These are phyloP conservation scores for Fibroporia radiculosa DNA, from an alignment of 768 basidiomycete genomes.

Conservation along the genomic window DNA sequence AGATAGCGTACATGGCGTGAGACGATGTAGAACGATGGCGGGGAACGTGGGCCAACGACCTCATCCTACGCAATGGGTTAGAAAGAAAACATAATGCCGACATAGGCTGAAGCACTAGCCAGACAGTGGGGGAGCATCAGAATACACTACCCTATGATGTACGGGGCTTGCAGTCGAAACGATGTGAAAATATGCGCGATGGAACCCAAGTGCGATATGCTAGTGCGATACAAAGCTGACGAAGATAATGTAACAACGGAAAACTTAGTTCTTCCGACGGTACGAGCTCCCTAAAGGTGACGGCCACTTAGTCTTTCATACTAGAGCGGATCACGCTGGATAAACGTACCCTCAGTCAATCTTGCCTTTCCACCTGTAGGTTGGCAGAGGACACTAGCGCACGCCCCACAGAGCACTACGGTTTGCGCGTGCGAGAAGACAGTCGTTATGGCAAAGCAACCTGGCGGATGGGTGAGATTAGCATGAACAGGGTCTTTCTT, in stretches of 20 bases:
- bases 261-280: constrained; percentile 81
- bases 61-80: no score
- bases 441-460: constrained; percentile 91
- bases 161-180: no score
- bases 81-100: no score
- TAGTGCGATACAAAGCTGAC: constrained; percentile 13
- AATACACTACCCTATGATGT: no score
- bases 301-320: constrained; percentile 2
- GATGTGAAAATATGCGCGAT: not conserved
- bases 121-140: no score
- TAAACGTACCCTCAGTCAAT: constrained; percentile 84
- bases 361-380: constrained; percentile 98
- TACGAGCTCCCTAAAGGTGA: constrained; percentile 77
- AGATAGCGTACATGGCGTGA: no score
- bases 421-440: constrained; percentile 99
- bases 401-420: constrained; percentile 89
- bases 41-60: no score
- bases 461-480: constrained; percentile 28
- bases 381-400: constrained; percentile 93
- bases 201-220: not conserved
- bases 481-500: not conserved
- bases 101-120: no score
- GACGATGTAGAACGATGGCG: no score
- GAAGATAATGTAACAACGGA: constrained; percentile 13
- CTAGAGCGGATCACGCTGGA: constrained; percentile 6